phyloP scores from a whole-genome alignment of 768 basidiomycete species.

The Mycena rosella region DNA sequence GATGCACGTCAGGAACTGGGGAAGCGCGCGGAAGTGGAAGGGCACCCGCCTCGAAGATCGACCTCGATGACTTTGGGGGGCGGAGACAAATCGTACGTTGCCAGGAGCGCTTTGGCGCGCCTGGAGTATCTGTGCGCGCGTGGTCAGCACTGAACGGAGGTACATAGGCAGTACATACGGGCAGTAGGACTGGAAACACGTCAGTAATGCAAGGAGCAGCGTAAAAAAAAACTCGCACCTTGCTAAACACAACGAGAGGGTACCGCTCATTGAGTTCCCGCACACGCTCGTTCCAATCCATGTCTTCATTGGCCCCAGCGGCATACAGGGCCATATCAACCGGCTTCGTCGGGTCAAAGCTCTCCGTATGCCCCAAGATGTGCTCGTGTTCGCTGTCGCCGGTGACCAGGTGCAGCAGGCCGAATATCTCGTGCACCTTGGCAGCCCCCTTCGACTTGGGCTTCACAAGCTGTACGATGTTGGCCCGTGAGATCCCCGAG shows the following conservation, averaged over 20 bases:
- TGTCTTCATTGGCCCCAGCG: slow-evolving; percentile 51
- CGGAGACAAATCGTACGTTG: slow-evolving; percentile 70
- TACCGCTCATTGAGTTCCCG: slow-evolving; percentile 58
- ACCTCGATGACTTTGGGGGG: slow-evolving; percentile 81
- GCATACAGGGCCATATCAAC: slow-evolving; percentile 69
- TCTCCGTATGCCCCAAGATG: slow-evolving; percentile 52
- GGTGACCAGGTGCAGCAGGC: slow-evolving; percentile 76
- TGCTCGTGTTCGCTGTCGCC: slow-evolving; percentile 57
- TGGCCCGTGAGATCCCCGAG: slow-evolving; percentile 54
- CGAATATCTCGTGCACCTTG: slow-evolving; percentile 73
- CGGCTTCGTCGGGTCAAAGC: slow-evolving; percentile 61
- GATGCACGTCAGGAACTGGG: background rate
- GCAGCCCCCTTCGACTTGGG: slow-evolving; percentile 36
- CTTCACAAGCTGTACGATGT: slow-evolving; percentile 54
- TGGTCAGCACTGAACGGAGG: background rate
- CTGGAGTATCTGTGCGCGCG: slow-evolving; percentile 63
- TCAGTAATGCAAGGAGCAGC: background rate
- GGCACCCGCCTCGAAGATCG: slow-evolving; percentile 70
- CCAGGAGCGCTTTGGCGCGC: slow-evolving; percentile 73
- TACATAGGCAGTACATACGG: slow-evolving; percentile 60
- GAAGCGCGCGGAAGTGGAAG: background rate
- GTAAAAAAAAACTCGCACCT: slow-evolving; percentile 57
- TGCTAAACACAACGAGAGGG: slow-evolving; percentile 86
- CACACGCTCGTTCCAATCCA: slow-evolving; percentile 61
- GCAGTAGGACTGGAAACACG: slow-evolving; percentile 71